Evolutionary conservation across 2,329 filamentous ascomycete genomes (phyloP).

Genomic region (Ascochyta viciae-villosae): DNA sequence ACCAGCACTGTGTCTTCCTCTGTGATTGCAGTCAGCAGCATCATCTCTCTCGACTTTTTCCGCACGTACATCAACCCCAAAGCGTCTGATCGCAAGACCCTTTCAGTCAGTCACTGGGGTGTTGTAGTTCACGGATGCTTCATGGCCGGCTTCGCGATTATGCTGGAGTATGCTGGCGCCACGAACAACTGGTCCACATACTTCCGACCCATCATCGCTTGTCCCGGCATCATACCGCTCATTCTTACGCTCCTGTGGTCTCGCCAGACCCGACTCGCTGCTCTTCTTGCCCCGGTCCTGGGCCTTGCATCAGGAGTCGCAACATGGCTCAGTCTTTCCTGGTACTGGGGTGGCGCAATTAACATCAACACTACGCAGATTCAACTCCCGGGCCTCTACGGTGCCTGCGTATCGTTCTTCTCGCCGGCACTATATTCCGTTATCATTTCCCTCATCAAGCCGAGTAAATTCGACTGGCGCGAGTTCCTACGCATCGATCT

Average conservation of each 20-base stretch:
- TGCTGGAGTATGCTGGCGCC: conserved; percentile 55
- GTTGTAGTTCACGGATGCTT: conserved; percentile 75
- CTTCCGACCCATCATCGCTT: conserved; percentile 89
- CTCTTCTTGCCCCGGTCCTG: conserved; percentile 53
- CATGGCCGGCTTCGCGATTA: conserved; percentile 79
- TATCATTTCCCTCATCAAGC: conserved; percentile 9
- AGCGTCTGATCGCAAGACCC: conserved; percentile 75
- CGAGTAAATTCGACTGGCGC: conserved; percentile 16
- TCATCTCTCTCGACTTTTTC: conserved; percentile 86
- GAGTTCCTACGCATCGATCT: conserved; percentile 19
- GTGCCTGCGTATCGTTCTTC: conserved; percentile 80
- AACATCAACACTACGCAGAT: conserved; percentile 61
- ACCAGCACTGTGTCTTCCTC: conserved; percentile 52
- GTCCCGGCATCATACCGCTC: conserved; percentile 79
- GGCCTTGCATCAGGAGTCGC: conserved; percentile 15
- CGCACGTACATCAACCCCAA: conserved; percentile 81
- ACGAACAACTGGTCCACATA: conserved; percentile 84
- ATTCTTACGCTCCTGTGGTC: conserved; percentile 80
- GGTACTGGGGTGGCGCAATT: conserved; percentile 31
- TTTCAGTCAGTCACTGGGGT: conserved; percentile 76
- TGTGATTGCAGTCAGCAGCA: conserved; percentile 74
- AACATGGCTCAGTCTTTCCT: conserved; percentile 15
- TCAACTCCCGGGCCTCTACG: conserved; percentile 76
- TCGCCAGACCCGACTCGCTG: conserved; percentile 76
- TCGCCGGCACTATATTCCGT: conserved; percentile 69